Conservation (phyloP, 441 rosid species). For the Jatropha multifida region DNA sequence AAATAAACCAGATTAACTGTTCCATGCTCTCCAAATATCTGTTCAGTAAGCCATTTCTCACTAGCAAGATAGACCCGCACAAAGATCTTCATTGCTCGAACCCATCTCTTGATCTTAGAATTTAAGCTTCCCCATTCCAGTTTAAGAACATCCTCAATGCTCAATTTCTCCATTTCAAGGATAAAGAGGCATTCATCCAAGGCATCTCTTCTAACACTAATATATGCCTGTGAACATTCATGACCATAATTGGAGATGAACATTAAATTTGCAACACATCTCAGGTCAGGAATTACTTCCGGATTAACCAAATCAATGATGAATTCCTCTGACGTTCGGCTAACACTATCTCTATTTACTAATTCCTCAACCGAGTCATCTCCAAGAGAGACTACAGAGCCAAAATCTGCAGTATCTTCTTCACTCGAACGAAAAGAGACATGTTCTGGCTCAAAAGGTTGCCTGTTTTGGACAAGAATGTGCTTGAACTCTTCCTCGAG, state of each 20-base stretch:
- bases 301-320: conserved; percentile 69
- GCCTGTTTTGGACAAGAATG: conserved; percentile 64
- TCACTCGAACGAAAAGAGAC: conserved; percentile 68
- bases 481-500: conserved; percentile 83
- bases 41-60: conserved; percentile 65
- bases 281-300: conserved; percentile 62
- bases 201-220: conserved; percentile 62
- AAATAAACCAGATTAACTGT: conserved; percentile 45
- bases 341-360: conserved; percentile 48
- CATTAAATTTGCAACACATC: conserved; percentile 65
- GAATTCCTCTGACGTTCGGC: conserved; percentile 52
- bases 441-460: conserved; percentile 66
- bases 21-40: conserved; percentile 55
- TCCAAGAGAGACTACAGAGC: conserved; percentile 48
- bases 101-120: conserved; percentile 85
- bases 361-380: conserved; percentile 68
- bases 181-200: conserved; percentile 68
- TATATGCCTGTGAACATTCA: conserved; percentile 75
- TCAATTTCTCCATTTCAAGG: conserved; percentile 77
- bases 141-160: conserved; percentile 81
- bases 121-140: conserved; percentile 75
- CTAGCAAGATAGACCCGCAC: conserved; percentile 67
- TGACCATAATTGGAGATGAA: conserved; percentile 55
- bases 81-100: conserved; percentile 58
- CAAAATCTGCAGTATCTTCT: conserved; percentile 46